Percentiles rank a stretch among this genome's conserved stretches.
Conservation (phyloP, 208 protist species). For the Leishmania aethiopica region DNA sequence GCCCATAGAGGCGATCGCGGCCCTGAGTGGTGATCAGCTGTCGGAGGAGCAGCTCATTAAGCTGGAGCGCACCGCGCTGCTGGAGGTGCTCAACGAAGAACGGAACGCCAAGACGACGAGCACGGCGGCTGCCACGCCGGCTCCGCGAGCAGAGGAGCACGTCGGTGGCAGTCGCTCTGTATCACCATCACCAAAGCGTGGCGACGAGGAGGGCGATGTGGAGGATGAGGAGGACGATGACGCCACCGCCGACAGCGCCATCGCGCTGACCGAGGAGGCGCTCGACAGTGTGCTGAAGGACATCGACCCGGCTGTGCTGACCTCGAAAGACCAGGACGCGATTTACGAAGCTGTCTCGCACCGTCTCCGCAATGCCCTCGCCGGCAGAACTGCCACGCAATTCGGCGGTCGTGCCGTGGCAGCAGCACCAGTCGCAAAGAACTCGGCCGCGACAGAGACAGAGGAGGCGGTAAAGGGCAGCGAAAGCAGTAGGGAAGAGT, state of each 20-base stretch:
- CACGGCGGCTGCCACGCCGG: background rate
- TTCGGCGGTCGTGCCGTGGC: background rate
- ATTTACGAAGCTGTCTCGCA: slow-evolving; percentile 19
- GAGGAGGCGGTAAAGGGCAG: background rate
- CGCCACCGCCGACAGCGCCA: slow-evolving; percentile 14
- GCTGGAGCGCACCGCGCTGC: slow-evolving; percentile 87
- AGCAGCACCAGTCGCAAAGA: background rate
- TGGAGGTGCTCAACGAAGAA: slow-evolving; percentile 70
- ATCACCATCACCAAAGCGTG: slow-evolving; percentile 5
- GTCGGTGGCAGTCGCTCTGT: background rate
- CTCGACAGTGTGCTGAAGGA: slow-evolving; percentile 26
- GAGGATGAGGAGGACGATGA: slow-evolving; percentile 6
- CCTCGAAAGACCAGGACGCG: background rate
- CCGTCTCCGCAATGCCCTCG: background rate
- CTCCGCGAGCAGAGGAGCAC: background rate
- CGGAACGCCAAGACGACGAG: background rate
- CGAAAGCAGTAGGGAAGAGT: background rate
- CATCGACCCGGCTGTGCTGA: slow-evolving; percentile 10
- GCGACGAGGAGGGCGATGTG: slow-evolving; percentile 8
- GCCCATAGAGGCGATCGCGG: slow-evolving; percentile 76
- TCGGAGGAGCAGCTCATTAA: slow-evolving; percentile 91
- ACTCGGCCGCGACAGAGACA: background rate
- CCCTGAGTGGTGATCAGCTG: slow-evolving; percentile 72
- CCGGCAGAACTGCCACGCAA: background rate
- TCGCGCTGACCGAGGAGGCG: slow-evolving; percentile 15